phyloP scores from a whole-genome alignment of 768 basidiomycete genomes.

The Russula sp. region DNA sequence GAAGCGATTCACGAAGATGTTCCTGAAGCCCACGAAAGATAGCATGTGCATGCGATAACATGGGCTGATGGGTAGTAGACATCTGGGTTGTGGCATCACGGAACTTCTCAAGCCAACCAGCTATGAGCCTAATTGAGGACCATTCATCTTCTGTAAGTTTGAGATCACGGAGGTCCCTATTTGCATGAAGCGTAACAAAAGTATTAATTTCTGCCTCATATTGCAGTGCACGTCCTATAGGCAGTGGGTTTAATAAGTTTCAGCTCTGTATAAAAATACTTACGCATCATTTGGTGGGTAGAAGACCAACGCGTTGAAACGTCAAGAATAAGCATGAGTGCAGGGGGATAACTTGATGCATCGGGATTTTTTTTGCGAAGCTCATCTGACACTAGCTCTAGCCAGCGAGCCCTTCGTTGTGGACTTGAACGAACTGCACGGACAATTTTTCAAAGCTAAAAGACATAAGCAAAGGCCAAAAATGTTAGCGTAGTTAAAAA shows the following conservation, averaged over 20 bases:
- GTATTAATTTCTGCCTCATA: not conserved
- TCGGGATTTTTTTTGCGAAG: not conserved
- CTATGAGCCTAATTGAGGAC: too few relatives aligned
- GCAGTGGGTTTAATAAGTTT: not conserved
- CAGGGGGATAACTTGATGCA: not conserved
- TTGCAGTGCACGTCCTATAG: not conserved
- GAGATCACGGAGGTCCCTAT: not conserved
- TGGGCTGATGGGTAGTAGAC: too few relatives aligned
- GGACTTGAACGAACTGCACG: not conserved
- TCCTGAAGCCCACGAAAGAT: too few relatives aligned
- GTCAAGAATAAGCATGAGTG: not conserved
- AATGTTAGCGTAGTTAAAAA: not conserved
- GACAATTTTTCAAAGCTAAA: too few relatives aligned
- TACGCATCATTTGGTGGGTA: not conserved
- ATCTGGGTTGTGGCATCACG: too few relatives aligned
- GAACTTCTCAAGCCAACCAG: too few relatives aligned
- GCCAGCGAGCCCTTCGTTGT: not conserved
- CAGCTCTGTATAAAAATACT: not conserved
- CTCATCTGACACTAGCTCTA: not conserved
- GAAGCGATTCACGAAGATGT: too few relatives aligned
- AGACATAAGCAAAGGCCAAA: not conserved
- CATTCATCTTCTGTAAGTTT: not conserved
- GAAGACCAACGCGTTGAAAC: not conserved
- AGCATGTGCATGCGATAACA: too few relatives aligned
- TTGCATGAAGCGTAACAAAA: not conserved